Base-by-base conservation (phyloP, 2,329 filamentous ascomycete genomes). In the Cordyceps farinosa region DNA sequence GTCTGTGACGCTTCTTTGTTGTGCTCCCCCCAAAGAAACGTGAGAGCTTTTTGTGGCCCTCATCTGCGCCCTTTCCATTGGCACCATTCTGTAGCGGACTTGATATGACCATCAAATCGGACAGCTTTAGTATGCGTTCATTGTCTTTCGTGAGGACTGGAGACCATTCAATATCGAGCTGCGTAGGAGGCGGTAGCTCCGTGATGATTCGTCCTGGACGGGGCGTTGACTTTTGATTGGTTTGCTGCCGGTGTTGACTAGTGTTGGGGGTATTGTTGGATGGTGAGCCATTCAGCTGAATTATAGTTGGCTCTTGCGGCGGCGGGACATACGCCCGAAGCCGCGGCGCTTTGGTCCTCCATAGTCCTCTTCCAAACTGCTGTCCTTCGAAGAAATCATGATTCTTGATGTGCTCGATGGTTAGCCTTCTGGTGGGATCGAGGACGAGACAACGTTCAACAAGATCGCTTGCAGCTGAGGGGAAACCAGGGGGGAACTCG, bases 131-230 rank as follows among this genome's bases (percentile, higher is more conserved):
- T 68, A 99, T 99, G 42, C 95, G 87, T 76, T 99, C 95, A 71
- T 98, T 97, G 65, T 87, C 89, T 70, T 89, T 88, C 10, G 91
- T 97, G 62, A 99, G 80, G 5, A 99, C 93, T 1, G 95, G 95
- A 0, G 94, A 97, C 95, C 95, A 99, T 76, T 99, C 95, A 63
- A 99, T 96, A 72, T 99, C 95, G 32, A 99, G 81, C 74, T 98
- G 95, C 57, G 91, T 97, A 0, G 95, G 95, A n/a, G 95, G 94
- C 17, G 95, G 92, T 10, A 99, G 82, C 75, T 99, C 95, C 1
- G 95, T 98, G 65, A 99, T 96, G 65, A 97, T 87, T 65, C 92
- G 84, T 2, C 90, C 84, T 38, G 92, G 90, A 62, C 92, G 81
- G 32, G 80, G 78, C 40, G 76, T 74, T 42, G 80, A 80, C 60